phyloP scores from a whole-genome alignment of 179 eudicot species.

The Actinidia arguta region DNA sequence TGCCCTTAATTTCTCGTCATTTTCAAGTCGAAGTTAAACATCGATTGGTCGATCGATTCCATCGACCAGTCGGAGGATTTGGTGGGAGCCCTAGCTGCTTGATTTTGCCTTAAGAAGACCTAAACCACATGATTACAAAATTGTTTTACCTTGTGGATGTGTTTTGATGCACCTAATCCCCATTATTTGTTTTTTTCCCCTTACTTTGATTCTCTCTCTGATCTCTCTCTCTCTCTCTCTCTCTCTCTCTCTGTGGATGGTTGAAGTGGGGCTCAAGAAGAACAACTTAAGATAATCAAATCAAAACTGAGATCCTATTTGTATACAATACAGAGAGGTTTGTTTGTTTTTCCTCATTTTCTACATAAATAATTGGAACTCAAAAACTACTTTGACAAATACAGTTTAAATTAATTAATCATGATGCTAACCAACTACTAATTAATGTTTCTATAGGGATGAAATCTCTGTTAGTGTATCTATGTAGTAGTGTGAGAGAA shows the following conservation, averaged over 20 bases:
- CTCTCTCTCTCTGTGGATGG: conserved; percentile 19
- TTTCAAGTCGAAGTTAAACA: conserved; percentile 5
- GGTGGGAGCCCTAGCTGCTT: conserved; percentile 12
- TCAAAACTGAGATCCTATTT: conserved; percentile 14
- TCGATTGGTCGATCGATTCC: no score
- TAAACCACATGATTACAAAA: conserved; percentile 11
- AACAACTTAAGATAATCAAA: neutral
- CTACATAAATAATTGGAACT: neutral
- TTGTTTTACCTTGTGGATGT: conserved; percentile 14
- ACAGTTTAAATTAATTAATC: conserved; percentile 2
- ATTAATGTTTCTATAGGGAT: conserved; percentile 1
- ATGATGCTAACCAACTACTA: conserved; percentile 4
- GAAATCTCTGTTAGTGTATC: neutral
- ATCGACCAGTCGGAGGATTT: no score
- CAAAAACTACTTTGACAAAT: conserved; percentile 14
- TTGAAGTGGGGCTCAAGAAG: conserved; percentile 31
- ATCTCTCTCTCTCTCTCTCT: neutral
- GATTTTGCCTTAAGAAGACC: conserved; percentile 17
- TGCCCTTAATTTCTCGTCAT: neutral
- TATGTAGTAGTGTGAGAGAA: conserved; percentile 1
- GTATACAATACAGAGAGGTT: neutral
- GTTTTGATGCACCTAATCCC: conserved; percentile 39
- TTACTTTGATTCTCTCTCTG: conserved; percentile 1
- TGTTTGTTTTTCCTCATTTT: neutral
- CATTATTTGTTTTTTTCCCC: conserved; percentile 1